Percentiles rank a stretch among this genome's conserved stretches.
These are phyloP conservation scores for Entoloma clypeatum DNA, from an alignment of 1,284 basidiomycete genomes.

Conservation along the genomic window DNA sequence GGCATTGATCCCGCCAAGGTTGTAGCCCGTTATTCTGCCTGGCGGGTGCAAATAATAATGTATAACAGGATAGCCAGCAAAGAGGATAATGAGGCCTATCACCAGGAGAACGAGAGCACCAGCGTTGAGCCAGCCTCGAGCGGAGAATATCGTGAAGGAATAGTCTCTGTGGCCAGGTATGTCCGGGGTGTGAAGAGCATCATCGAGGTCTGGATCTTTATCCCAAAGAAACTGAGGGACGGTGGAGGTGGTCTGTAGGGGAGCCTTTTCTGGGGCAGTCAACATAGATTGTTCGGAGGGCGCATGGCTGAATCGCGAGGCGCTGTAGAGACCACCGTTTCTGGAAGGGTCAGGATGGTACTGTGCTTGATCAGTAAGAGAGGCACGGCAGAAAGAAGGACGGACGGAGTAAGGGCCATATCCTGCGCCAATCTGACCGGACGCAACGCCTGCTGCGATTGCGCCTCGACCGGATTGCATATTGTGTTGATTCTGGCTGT, in stretches of 20 bases:
- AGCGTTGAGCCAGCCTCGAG: constrained; percentile 71
- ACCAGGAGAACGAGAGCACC: constrained; percentile 58
- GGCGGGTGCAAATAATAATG: constrained; percentile 39
- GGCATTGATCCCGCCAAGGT: constrained; percentile 74
- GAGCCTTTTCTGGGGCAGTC: constrained; percentile 39
- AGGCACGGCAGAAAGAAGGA: constrained; percentile 15
- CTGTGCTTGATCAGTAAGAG: constrained; percentile 32
- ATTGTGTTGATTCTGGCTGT: constrained; percentile 22
- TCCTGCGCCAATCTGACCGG: constrained; percentile 64
- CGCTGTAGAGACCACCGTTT: constrained; percentile 41
- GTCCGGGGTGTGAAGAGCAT: constrained; percentile 72
- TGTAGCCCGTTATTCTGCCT: constrained; percentile 49
- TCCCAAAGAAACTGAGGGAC: constrained; percentile 71
- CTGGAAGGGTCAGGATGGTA: constrained; percentile 52
- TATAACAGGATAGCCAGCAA: constrained; percentile 80
- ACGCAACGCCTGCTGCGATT: constrained; percentile 67
- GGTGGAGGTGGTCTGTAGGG: constrained; percentile 39
- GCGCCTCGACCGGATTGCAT: constrained; percentile 44
- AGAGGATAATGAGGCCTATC: constrained; percentile 59
- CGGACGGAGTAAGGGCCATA: constrained; percentile 80
- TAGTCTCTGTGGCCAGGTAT: constrained; percentile 53
- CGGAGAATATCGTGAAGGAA: constrained; percentile 62
- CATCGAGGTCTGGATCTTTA: constrained; percentile 73
- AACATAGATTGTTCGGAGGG: constrained; percentile 53
- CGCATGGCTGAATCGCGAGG: constrained; percentile 57